Evolutionary conservation across 331 rosid species (phyloP), one percentile per base, ranked within the genome.

Genomic region (Stylosanthes scabra): DNA sequence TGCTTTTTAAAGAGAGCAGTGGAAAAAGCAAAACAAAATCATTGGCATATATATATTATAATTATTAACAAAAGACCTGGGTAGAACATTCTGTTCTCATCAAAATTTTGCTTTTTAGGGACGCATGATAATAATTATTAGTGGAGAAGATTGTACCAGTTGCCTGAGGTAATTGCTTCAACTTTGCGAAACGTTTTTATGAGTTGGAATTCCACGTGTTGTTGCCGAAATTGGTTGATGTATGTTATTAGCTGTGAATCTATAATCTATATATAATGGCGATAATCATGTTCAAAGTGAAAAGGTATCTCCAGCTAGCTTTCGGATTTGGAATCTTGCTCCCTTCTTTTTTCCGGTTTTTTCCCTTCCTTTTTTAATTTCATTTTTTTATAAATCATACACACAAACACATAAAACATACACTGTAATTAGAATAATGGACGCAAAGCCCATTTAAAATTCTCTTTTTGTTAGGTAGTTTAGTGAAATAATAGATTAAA

Each of bases 161-260:
- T 49, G 54, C 54, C 54, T 49, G 4, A 13, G 20, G 15, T 41
- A 41, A 31, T 9, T 46, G 52, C n/a, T 46, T 46, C 11, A 39
- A 49, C n/a, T 46, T 59, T 71, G 9, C 66, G 31, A 49, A 71
- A 59, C 42, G 41, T 10, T 11, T 9, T 11, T 7, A 51, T 6
- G 72, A 63, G 57, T 16, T 59, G 28, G 29, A 57, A 31, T 31
- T 57, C 51, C 61, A 69, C 8, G 60, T 69, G 16, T 68, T 69
- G 37, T 5, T 68, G 57, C 56, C 65, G 13, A 83, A 37, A 72
- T 83, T 83, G 63, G 2, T 68, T 39, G 42, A 44, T 62, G n/a
- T n/a, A n/a, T n/a, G 15, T 10, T 49, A 55, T 10, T 49, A 55
- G 69, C 40, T 41, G 7, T 47, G 46, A 52, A 50, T 46, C 37